Evolutionary conservation across 441 rosid genomes (phyloP).

Genomic region (Hura crepitans): DNA sequence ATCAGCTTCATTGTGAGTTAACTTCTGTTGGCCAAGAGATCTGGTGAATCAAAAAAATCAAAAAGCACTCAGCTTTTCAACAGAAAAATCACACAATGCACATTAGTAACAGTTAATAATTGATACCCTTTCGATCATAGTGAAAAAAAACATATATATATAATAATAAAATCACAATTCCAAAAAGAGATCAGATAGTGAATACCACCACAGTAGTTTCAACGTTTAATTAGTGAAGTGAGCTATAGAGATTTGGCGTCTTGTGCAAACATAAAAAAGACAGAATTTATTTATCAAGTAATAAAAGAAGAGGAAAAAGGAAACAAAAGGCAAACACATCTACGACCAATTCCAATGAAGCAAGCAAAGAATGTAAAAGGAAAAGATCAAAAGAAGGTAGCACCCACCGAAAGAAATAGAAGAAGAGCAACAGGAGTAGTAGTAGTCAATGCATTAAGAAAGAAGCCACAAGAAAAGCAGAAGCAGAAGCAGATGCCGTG

Average conservation of each 20-base stretch:
- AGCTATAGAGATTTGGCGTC: background rate
- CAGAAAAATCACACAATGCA: background rate
- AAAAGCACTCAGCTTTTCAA: conserved; percentile 9
- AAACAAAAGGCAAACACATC: conserved; percentile 12
- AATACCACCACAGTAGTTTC: conserved; percentile 1
- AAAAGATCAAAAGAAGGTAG: background rate
- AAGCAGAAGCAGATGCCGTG: background rate
- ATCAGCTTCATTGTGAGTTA: conserved; percentile 34
- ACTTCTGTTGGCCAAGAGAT: conserved; percentile 22
- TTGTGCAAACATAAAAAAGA: conserved; percentile 11
- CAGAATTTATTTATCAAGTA: background rate
- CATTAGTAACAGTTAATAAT: background rate
- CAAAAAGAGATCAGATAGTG: conserved; percentile 3
- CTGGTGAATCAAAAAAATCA: conserved; percentile 34
- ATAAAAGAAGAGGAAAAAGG: background rate
- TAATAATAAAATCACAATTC: background rate
- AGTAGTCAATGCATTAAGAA: conserved; percentile 5
- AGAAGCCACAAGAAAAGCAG: background rate
- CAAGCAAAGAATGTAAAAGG: conserved; percentile 6
- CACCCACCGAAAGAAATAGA: background rate
- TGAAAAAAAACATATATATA: background rate
- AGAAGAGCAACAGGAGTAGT: background rate
- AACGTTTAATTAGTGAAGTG: conserved; percentile 8
- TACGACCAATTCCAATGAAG: background rate
- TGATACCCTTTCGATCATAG: background rate